Evolutionary conservation across 768 basidiomycete genomes (phyloP), one percentile per base, ranked within the genome.

Genomic region (Gyrodon lividus): DNA sequence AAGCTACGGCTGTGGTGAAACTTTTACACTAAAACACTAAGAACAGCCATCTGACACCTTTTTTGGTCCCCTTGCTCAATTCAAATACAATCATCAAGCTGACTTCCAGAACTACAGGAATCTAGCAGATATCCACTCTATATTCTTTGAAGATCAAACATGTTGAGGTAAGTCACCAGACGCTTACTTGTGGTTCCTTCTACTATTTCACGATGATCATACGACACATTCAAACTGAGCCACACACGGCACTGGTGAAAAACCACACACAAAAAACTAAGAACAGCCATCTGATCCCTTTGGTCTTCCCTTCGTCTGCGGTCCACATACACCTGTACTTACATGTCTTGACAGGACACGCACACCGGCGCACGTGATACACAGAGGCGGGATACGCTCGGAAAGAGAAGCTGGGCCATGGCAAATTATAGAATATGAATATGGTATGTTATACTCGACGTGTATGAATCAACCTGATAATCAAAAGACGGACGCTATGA

Each of bases 201-300:
- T 17, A 9, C 31, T 12, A 19, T 16, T 47, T 35, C 33, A 47
- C 55, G 64, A 65, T 66, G 64, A 65, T 48, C 47, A 46, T 31
- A 4, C n/a, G 56, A 46, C 46, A 58, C 59, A 69, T 59, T 43
- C 22, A 57, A 62, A 50, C 43, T 59, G 62, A 66, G 65, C 67
- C 62, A 44, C 50, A 4, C 62, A 44, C 3, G 65, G 65, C 67
- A 9, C n/a, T 66, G 65, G 67, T 67, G 65, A 66, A 65, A 65
- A 58, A 63, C 14, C 2, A 31, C 22, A 26, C 17, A 41, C n/a
- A 17, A n/a, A 57, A 61, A 62, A 67, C 67, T 66, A 66, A 66
- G 65, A 66, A 66, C 65, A 65, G 65, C 65, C 65, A 66, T 67
- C 65, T 66, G 65, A 66, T 59, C 41, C 16, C 7, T 30, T 51